Conservation (phyloP, 352 stramenopile species). For the Globisporangium spiculum region DNA sequence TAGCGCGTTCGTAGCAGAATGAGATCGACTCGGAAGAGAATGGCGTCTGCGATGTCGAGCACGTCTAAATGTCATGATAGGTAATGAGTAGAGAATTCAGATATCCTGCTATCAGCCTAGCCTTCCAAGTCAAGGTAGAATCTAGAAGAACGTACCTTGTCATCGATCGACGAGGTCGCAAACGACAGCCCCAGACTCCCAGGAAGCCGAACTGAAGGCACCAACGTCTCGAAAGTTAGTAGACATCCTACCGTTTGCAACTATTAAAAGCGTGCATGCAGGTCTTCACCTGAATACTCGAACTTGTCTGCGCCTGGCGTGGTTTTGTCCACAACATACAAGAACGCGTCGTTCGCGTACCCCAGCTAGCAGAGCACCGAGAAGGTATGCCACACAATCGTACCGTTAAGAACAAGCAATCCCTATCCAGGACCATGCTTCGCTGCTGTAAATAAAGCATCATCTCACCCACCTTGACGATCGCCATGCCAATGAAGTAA, state of each 20-base stretch:
- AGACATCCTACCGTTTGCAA: not conserved
- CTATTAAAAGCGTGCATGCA: too few species aligned
- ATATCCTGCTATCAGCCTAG: too few species aligned
- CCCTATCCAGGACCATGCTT: not conserved
- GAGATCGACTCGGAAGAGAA: constrained; percentile 17
- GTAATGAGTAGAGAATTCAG: too few species aligned
- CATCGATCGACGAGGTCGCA: constrained; percentile 38
- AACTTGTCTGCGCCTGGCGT: constrained; percentile 28
- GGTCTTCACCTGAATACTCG: constrained; percentile 24
- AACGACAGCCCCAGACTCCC: constrained; percentile 31
- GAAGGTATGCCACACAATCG: not conserved
- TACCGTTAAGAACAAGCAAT: not conserved
- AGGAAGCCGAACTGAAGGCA: constrained; percentile 17
- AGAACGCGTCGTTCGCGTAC: constrained; percentile 38
- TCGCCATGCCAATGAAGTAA: constrained; percentile 37
- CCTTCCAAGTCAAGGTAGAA: too few species aligned
- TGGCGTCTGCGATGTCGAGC: constrained; percentile 24
- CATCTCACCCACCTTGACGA: constrained; percentile 26
- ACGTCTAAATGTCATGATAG: constrained; percentile 11
- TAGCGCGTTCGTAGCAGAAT: constrained; percentile 28
- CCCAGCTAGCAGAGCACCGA: constrained; percentile 18
- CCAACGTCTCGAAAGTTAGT: not conserved
- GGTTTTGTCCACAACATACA: constrained; percentile 49
- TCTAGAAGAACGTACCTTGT: constrained; percentile 8
- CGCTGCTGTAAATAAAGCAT: not conserved